These are phyloP conservation scores for slime mould (Dictyostelium discoideum) DNA, from an alignment of 78 protist genomes.

Conservation along the genomic window dicty_2.7 NC_007090.3:46001-46500, in stretches of 20 bases:
- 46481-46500: slow-evolving; percentile 38
- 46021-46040: slow-evolving; percentile 62
- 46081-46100: slow-evolving; percentile 78
- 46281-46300: neutral
- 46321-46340: neutral
- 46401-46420: slow-evolving; percentile 71
- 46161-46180: slow-evolving; percentile 86
- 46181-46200: slow-evolving; percentile 83
- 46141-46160: slow-evolving; percentile 95
- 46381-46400: slow-evolving; percentile 91
- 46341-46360: slow-evolving; percentile 71
- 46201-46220: slow-evolving; percentile 51
- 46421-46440: slow-evolving; percentile 77
- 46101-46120: slow-evolving; percentile 84
- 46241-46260: slow-evolving; percentile 64
- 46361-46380: slow-evolving; percentile 79
- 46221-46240: slow-evolving; percentile 63
- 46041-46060: slow-evolving; percentile 71
- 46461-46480: slow-evolving; percentile 76
- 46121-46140: slow-evolving; percentile 91
- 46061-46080: slow-evolving; percentile 95
- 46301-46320: neutral
- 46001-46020: slow-evolving; percentile 84
- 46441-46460: slow-evolving; percentile 85
- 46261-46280: neutral